These are phyloP conservation scores for Botrytis hyacinthi DNA, from an alignment of 2,329 filamentous ascomycete genomes.

Conservation along the genomic window DNA sequence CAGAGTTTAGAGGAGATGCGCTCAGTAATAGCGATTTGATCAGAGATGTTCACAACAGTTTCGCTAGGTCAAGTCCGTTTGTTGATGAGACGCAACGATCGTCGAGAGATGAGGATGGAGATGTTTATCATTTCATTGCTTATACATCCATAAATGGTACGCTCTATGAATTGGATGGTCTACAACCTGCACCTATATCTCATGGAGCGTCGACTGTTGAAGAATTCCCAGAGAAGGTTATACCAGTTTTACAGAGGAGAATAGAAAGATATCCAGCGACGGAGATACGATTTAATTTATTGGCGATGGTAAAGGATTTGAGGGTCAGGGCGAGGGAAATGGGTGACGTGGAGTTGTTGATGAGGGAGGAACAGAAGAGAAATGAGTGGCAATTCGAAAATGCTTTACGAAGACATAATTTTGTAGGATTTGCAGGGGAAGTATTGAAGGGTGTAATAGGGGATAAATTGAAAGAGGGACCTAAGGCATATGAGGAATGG, in stretches of 20 bases:
- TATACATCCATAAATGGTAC: constrained; percentile 78
- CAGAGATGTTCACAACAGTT: constrained; percentile 67
- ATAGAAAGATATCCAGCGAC: constrained; percentile 79
- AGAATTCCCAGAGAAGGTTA: constrained; percentile 76
- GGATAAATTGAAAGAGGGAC: constrained; percentile 65
- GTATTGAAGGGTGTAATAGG: constrained; percentile 82
- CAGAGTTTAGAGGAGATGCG: constrained; percentile 66
- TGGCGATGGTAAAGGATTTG: constrained; percentile 87
- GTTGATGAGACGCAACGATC: constrained; percentile 81
- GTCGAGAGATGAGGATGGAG: constrained; percentile 66
- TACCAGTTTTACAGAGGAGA: constrained; percentile 80
- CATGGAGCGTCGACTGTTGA: constrained; percentile 73
- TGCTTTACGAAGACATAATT: constrained; percentile 86
- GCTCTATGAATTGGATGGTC: constrained; percentile 91
- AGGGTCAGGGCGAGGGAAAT: constrained; percentile 74
- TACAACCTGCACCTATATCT: constrained; percentile 88
- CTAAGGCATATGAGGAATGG: constrained; percentile 69
- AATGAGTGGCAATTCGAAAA: constrained; percentile 94
- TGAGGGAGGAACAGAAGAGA: constrained; percentile 79
- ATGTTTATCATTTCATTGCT: constrained; percentile 96
- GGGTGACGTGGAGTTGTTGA: constrained; percentile 76
- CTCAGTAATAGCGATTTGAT: constrained; percentile 64
- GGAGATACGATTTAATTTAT: constrained; percentile 93
- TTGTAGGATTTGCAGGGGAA: constrained; percentile 92
- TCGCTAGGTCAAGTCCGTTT: constrained; percentile 80